phyloP scores from a whole-genome alignment of 768 basidiomycete species.

The Leccinum imitatum region DNA sequence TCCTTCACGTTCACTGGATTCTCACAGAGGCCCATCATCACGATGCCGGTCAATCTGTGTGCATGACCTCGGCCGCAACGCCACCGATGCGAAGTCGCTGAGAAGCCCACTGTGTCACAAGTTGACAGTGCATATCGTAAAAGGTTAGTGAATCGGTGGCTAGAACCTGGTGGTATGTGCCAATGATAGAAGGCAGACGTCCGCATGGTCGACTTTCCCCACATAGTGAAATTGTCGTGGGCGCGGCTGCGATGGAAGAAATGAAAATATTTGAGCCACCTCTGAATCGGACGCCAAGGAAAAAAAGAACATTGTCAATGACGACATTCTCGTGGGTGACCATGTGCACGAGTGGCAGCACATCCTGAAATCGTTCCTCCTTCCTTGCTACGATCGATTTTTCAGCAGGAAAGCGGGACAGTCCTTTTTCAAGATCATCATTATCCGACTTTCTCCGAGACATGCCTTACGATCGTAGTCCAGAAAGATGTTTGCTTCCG shows the following conservation, averaged over 20 bases:
- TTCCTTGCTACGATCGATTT: neutral
- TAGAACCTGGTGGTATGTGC: no score
- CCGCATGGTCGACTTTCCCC: neutral
- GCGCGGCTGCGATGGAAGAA: neutral
- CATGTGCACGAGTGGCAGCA: no score
- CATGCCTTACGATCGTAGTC: neutral
- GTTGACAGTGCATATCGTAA: neutral
- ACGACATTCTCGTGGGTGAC: neutral
- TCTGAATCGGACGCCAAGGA: neutral
- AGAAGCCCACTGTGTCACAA: neutral
- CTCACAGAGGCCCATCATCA: no score
- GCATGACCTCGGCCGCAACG: neutral
- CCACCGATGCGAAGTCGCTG: neutral
- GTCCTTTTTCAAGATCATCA: neutral
- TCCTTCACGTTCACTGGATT: neutral
- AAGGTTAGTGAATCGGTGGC: neutral
- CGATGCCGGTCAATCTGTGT: no score
- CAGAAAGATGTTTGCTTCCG: neutral
- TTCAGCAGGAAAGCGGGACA: neutral
- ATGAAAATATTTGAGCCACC: no score
- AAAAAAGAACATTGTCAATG: neutral
- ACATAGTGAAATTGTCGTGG: neutral
- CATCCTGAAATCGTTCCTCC: neutral
- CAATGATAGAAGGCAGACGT: neutral
- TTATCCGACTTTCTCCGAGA: neutral